These are phyloP conservation scores for Tetrahymena borealis DNA, from an alignment of 73 alveolate genomes.

Conservation along the genomic window DNA sequence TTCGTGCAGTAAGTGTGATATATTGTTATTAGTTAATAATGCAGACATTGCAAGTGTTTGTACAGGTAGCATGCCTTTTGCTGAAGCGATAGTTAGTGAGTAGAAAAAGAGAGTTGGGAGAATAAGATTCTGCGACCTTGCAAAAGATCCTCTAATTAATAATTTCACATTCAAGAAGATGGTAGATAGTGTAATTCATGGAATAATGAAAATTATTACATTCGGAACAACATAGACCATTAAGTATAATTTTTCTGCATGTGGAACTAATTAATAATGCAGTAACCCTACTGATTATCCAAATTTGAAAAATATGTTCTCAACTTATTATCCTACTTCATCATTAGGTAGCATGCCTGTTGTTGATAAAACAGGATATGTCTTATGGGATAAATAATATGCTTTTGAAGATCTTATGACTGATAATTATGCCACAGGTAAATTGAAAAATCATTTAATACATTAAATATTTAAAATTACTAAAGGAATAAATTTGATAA, in stretches of 20 bases:
- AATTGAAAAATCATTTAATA: no score
- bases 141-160: neutral
- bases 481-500: no score
- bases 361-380: neutral
- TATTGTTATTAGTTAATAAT: neutral
- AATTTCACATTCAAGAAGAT: neutral
- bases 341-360: neutral
- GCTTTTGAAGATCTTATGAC: neutral
- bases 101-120: neutral
- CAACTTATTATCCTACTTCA: neutral
- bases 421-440: neutral
- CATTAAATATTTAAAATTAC: no score
- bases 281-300: neutral
- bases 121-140: neutral
- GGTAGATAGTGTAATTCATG: neutral
- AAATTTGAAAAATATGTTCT: neutral
- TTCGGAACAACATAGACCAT: neutral
- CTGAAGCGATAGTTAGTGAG: neutral
- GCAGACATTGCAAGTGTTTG: neutral
- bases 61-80: neutral
- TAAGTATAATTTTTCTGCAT: neutral
- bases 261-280: neutral
- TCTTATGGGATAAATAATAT: neutral
- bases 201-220: neutral
- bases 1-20: no score